A percentile compares a stretch with the other conserved stretches of the same genome.
Conservation (phyloP, 331 rosid genomes). For the Acacia pycnantha region DNA sequence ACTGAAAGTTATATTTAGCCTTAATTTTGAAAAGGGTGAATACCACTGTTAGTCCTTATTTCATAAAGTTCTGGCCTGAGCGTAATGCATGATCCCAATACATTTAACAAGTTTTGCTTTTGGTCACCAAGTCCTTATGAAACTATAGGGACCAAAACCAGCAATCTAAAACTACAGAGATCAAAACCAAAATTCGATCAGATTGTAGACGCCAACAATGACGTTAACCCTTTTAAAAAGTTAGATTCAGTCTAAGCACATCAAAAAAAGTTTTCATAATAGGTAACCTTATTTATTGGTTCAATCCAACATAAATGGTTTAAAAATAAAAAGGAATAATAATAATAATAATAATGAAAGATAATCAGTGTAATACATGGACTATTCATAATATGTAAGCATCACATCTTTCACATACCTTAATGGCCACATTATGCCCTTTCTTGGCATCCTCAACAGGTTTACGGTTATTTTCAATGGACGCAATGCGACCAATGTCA, state of each 20-base stretch:
- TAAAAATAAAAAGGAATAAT: background rate
- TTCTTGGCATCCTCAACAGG: slow-evolving; percentile 91
- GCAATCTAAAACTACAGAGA: no score
- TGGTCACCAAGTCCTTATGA: no score
- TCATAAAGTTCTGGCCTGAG: no score
- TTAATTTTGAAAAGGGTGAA: background rate
- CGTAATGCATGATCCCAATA: no score
- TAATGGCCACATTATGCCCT: slow-evolving; percentile 84
- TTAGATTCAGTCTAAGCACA: background rate
- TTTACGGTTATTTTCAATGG: slow-evolving; percentile 87
- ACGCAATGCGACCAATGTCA: slow-evolving; percentile 80
- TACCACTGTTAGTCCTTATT: no score
- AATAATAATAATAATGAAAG: background rate
- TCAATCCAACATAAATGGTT: background rate
- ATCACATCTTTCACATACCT: slow-evolving; percentile 46
- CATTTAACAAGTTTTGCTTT: no score
- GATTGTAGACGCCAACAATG: no score
- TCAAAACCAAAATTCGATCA: no score
- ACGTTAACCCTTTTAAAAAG: background rate
- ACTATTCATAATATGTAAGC: background rate
- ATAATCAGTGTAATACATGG: background rate
- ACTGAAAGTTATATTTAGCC: no score
- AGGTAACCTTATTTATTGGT: background rate
- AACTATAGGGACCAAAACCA: no score
- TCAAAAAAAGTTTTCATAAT: background rate